phyloP scores from a whole-genome alignment of 257 asterid species.

The Scutellaria barbata region DNA sequence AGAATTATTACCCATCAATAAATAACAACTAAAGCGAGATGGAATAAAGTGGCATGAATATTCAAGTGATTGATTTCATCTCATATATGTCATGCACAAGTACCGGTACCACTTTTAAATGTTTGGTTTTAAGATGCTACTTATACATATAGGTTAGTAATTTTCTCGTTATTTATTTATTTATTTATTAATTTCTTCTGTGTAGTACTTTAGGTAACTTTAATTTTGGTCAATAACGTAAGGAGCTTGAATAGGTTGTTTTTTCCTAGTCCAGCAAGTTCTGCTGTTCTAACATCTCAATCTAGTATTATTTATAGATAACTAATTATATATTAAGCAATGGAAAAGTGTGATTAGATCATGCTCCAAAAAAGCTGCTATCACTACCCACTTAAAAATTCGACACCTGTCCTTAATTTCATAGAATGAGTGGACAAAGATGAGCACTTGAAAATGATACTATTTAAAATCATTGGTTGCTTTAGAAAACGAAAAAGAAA shows the following conservation, averaged over 20 bases:
- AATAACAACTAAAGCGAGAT: too few relatives aligned
- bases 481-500: not conserved
- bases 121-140: too few relatives aligned
- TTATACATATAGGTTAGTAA: too few relatives aligned
- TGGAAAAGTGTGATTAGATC: slow-evolving; percentile 16
- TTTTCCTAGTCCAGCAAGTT: slow-evolving; percentile 9
- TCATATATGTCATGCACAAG: too few relatives aligned
- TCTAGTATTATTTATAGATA: not conserved
- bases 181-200: not conserved
- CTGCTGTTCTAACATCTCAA: slow-evolving; percentile 11
- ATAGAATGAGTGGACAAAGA: slow-evolving; percentile 39
- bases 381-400: slow-evolving; percentile 37
- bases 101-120: too few relatives aligned
- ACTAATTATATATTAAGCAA: not conserved
- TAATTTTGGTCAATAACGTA: slow-evolving; percentile 42
- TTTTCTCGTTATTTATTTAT: too few relatives aligned
- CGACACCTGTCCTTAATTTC: slow-evolving; percentile 48
- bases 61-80: too few relatives aligned
- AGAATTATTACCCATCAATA: too few relatives aligned
- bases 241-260: not conserved
- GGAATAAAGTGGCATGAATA: too few relatives aligned
- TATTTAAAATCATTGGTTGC: slow-evolving; percentile 17
- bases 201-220: not conserved
- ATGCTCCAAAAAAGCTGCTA: slow-evolving; percentile 36
- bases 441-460: slow-evolving; percentile 46